Conservation (phyloP, 2,329 filamentous ascomycete species). For the Phoma sp. region DNA sequence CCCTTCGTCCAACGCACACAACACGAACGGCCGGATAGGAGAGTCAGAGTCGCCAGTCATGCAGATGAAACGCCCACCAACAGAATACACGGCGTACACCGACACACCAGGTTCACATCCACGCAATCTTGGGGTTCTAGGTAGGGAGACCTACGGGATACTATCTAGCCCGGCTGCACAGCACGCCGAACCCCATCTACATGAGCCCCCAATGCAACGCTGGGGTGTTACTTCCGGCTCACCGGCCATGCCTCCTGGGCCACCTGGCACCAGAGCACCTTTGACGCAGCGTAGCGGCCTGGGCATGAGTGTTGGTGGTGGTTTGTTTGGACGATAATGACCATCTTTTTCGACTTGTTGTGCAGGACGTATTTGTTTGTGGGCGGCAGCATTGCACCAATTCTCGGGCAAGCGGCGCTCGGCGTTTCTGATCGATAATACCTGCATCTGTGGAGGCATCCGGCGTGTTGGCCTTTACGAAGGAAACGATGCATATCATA, state of each 20-base stretch:
- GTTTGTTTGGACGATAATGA: constrained; percentile 42
- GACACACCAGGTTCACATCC: constrained; percentile 39
- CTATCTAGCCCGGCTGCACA: constrained; percentile 41
- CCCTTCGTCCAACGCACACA: constrained; percentile 42
- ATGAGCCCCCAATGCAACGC: constrained; percentile 36
- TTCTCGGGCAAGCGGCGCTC: not conserved
- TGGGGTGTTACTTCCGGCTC: constrained; percentile 30
- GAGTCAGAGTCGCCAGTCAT: constrained; percentile 49
- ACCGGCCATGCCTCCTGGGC: constrained; percentile 23
- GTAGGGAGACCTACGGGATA: constrained; percentile 39
- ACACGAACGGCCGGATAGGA: constrained; percentile 34
- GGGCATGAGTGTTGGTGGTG: constrained; percentile 36
- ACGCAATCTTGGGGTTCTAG: constrained; percentile 32
- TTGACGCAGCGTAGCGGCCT: constrained; percentile 41
- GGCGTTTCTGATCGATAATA: constrained; percentile 6
- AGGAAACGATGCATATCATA: constrained; percentile 17
- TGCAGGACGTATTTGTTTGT: constrained; percentile 11
- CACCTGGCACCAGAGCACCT: constrained; percentile 34
- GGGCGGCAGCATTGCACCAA: not conserved
- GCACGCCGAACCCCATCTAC: constrained; percentile 29
- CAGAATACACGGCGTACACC: constrained; percentile 33
- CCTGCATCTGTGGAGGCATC: constrained; percentile 1
- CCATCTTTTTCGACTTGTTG: not conserved
- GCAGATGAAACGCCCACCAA: constrained; percentile 47
- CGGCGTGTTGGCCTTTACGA: constrained; percentile 5